phyloP scores from a whole-genome alignment of 164 flowering plant species.

The Chimonanthus praecox region DNA sequence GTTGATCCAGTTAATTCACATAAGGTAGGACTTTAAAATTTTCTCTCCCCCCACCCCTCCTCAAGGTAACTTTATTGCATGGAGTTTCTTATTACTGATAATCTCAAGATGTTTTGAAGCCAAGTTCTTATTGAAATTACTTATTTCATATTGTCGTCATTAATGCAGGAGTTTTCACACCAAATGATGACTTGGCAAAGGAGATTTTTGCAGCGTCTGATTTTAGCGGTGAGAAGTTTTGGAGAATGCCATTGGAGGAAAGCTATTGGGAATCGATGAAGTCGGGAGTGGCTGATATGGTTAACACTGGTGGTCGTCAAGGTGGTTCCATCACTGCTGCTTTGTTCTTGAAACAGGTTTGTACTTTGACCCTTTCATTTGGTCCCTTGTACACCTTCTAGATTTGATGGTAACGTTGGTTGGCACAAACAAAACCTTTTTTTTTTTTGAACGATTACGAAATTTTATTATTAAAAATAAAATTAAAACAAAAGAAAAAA shows the following conservation, averaged over 20 bases:
- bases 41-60: too few species aligned
- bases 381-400: background rate
- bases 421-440: background rate
- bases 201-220: constrained; percentile 76
- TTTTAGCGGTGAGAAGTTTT: constrained; percentile 71
- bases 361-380: background rate
- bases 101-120: background rate
- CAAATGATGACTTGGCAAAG: constrained; percentile 86
- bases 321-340: constrained; percentile 97
- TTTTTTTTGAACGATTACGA: too few species aligned
- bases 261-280: constrained; percentile 98
- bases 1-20: background rate
- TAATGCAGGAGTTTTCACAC: constrained; percentile 72
- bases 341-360: constrained; percentile 90
- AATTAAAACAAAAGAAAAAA: background rate
- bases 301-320: constrained; percentile 82
- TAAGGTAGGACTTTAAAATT: too few species aligned
- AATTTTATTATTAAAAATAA: too few species aligned
- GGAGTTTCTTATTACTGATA: too few species aligned
- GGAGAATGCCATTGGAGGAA: constrained; percentile 97
- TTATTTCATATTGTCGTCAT: background rate
- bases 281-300: constrained; percentile 98
- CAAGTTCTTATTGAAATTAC: background rate
- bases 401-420: background rate
- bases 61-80: too few species aligned